A percentile compares a stretch with the other conserved stretches of the same genome.
Evolutionary conservation across 805 yeast species (phyloP).

Genomic region (Sugiyamaella floridensis): DNA sequence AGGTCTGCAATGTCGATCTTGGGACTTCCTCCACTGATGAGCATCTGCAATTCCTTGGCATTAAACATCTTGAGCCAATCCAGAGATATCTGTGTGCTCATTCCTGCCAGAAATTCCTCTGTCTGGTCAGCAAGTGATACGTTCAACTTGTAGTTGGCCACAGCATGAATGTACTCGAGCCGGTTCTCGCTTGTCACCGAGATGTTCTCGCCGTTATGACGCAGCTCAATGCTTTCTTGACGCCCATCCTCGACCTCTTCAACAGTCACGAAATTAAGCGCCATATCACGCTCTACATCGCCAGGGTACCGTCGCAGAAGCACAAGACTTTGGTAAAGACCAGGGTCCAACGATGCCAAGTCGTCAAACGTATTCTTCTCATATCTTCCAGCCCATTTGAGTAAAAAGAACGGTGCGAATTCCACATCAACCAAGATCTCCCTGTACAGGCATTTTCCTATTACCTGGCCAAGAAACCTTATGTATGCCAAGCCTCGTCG

Average conservation of each 20-base stretch:
- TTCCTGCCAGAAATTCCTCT: conserved; percentile 58
- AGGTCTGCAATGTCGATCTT: conserved; percentile 70
- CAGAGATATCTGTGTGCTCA: conserved; percentile 58
- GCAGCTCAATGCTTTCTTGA: conserved; percentile 43
- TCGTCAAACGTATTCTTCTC: conserved; percentile 64
- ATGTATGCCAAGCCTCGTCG: conserved; percentile 29
- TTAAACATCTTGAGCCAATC: conserved; percentile 82
- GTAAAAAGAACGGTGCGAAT: conserved; percentile 81
- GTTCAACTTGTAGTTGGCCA: conserved; percentile 76
- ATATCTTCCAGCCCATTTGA: conserved; percentile 49
- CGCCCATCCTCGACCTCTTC: conserved; percentile 36
- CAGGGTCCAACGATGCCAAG: conserved; percentile 59
- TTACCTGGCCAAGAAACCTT: conserved; percentile 68
- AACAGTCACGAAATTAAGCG: conserved; percentile 58
- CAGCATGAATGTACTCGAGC: conserved; percentile 64
- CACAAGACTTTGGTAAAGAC: conserved; percentile 56
- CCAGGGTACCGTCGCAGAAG: conserved; percentile 51
- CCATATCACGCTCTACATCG: conserved; percentile 48
- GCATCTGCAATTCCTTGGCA: conserved; percentile 71
- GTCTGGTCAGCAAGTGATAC: conserved; percentile 53
- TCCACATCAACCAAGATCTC: conserved; percentile 71
- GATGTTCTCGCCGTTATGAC: conserved; percentile 50
- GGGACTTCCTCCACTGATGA: conserved; percentile 72
- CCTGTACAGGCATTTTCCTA: conserved; percentile 87
- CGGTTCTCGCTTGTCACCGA: conserved; percentile 57